Percentiles rank a stretch among this genome's conserved stretches.
phyloP scores from a whole-genome alignment of 2,329 filamentous ascomycete genomes.

The Pyrenophora seminiperda region DNA sequence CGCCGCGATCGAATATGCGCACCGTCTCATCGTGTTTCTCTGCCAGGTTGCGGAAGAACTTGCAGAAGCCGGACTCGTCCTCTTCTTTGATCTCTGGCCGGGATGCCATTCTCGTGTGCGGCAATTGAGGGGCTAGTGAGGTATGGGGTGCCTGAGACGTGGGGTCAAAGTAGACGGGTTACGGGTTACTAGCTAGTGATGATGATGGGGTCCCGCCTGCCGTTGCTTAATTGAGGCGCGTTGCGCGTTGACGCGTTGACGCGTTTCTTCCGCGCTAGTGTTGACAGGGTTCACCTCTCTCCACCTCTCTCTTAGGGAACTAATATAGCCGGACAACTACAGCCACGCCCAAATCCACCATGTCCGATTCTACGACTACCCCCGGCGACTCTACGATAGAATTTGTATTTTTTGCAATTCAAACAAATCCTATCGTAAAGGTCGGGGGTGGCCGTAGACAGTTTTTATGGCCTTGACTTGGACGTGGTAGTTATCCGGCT shows the following conservation, averaged over 20 bases:
- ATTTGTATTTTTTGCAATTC: too few relatives aligned
- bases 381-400: too few relatives aligned
- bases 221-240: constrained; percentile 10
- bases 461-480: too few relatives aligned
- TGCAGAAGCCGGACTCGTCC: constrained; percentile 96
- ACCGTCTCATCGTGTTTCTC: constrained; percentile 73
- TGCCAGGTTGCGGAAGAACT: constrained; percentile 88
- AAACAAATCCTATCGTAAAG: too few relatives aligned
- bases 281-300: too few relatives aligned
- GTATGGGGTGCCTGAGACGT: background rate
- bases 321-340: too few relatives aligned
- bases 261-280: constrained; percentile 8
- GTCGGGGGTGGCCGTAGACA: too few relatives aligned
- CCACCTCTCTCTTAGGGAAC: too few relatives aligned
- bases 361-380: too few relatives aligned
- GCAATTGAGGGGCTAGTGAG: background rate
- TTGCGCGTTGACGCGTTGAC: constrained; percentile 16
- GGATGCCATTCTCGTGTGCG: constrained; percentile 53
- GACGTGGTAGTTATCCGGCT: too few relatives aligned
- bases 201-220: constrained; percentile 6
- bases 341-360: too few relatives aligned
- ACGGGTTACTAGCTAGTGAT: background rate
- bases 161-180: background rate
- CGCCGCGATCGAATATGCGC: constrained; percentile 89
- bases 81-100: constrained; percentile 73